Conservation (phyloP, 768 basidiomycete genomes). For the Lactarius tabidus region DNA sequence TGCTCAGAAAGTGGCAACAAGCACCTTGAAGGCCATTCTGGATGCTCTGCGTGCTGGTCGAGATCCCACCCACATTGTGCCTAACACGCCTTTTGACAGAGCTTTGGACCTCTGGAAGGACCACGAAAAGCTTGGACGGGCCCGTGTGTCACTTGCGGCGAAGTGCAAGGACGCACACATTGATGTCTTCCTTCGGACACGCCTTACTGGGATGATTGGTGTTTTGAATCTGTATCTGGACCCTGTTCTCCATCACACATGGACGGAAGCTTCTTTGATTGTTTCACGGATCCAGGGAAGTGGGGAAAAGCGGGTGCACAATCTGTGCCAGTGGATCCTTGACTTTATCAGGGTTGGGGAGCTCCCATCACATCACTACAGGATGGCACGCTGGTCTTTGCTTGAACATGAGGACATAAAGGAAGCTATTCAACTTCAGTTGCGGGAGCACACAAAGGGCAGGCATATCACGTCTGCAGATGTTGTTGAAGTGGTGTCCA, state of each 20-base stretch:
- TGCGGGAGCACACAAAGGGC: not conserved
- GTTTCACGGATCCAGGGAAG: not conserved
- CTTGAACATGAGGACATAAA: not conserved
- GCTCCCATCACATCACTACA: not conserved
- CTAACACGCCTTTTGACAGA: too few species aligned
- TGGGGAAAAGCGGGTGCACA: not conserved
- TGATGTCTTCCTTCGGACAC: not conserved
- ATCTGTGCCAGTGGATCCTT: not conserved
- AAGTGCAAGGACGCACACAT: too few species aligned
- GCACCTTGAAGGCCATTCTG: too few species aligned
- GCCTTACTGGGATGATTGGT: not conserved
- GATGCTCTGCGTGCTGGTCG: too few species aligned
- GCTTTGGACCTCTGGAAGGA: too few species aligned
- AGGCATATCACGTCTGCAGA: not conserved
- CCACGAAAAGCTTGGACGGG: too few species aligned
- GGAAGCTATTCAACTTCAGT: not conserved
- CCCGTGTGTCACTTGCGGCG: too few species aligned
- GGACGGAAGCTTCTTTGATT: not conserved
- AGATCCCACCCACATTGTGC: too few species aligned
- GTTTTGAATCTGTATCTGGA: not conserved
- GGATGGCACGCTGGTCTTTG: fast-evolving
- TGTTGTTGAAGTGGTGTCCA: not conserved
- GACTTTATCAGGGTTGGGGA: not conserved
- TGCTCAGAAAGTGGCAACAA: too few species aligned
- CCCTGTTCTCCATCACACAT: not conserved